Evolutionary conservation across 148 eudicot genomes (phyloP).

Genomic region (Beta vulgaris): DNA sequence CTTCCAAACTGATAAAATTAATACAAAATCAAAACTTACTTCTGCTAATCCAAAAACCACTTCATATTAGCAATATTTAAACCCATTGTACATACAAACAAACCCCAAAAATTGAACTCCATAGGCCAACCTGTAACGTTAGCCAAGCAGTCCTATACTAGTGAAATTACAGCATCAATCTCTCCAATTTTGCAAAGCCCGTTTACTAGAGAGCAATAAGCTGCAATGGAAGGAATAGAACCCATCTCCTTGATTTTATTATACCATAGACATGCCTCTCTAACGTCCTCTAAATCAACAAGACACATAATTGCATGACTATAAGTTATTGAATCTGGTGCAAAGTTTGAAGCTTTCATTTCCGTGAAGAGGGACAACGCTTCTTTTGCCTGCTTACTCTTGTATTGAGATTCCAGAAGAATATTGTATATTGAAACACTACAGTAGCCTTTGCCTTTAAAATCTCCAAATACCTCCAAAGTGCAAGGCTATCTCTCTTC

Average conservation of each 20-base stretch:
- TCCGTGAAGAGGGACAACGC: constrained; percentile 65
- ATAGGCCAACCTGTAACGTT: constrained; percentile 63
- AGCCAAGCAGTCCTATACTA: constrained; percentile 80
- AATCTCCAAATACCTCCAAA: constrained; percentile 48
- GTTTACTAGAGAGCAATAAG: constrained; percentile 65
- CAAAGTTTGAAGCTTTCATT: constrained; percentile 42
- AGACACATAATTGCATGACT: constrained; percentile 60
- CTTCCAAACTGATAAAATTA: no score
- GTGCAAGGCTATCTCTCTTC: constrained; percentile 41
- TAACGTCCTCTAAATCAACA: constrained; percentile 53
- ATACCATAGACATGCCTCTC: constrained; percentile 66
- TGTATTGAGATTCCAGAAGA: constrained; percentile 58
- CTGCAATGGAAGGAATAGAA: constrained; percentile 57
- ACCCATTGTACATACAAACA: no score
- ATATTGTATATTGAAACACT: constrained; percentile 61
- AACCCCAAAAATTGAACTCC: no score
- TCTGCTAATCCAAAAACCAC: no score
- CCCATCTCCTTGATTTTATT: constrained; percentile 63
- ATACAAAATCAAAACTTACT: no score
- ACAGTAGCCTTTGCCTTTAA: constrained; percentile 57
- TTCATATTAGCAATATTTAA: no score
- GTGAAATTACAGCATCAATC: constrained; percentile 65
- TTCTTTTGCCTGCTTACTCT: constrained; percentile 43
- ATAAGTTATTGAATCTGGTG: constrained; percentile 66
- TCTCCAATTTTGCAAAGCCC: constrained; percentile 75